Conservation (phyloP, 495 filamentous ascomycete genomes). For the Penicillium mononematosum region DNA sequence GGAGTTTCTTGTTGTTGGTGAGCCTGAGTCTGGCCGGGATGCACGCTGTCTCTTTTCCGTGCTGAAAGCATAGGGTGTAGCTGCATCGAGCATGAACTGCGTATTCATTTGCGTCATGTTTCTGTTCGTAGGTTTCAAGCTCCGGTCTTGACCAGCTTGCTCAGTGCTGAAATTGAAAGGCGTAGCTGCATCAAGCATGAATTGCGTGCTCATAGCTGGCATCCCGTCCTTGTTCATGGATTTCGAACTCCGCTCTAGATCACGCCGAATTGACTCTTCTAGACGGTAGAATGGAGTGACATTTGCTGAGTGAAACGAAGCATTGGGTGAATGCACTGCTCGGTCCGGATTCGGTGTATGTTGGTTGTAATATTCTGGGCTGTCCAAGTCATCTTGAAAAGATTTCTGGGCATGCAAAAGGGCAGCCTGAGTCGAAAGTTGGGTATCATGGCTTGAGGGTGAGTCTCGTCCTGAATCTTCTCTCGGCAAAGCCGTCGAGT, state of each 20-base stretch:
- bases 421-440: slow-evolving; percentile 52
- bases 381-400: slow-evolving; percentile 48
- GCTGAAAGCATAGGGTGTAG: slow-evolving; percentile 48
- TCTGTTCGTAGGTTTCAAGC: slow-evolving; percentile 13
- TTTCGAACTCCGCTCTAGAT: slow-evolving; percentile 2
- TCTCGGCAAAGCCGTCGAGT: slow-evolving; percentile 37
- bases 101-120: slow-evolving; percentile 41
- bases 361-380: slow-evolving; percentile 22
- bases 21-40: slow-evolving; percentile 15
- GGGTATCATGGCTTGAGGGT: slow-evolving; percentile 32
- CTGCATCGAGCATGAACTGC: slow-evolving; percentile 51
- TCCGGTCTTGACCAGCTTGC: slow-evolving; percentile 1
- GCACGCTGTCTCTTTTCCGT: slow-evolving; percentile 38
- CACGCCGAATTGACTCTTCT: slow-evolving; percentile 13
- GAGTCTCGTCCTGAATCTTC: slow-evolving; percentile 18
- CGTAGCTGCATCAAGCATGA: slow-evolving; percentile 49
- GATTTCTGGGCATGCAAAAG: slow-evolving; percentile 47
- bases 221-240: slow-evolving; percentile 15
- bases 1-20: slow-evolving; percentile 7
- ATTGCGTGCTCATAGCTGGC: slow-evolving; percentile 49
- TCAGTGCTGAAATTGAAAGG: slow-evolving; percentile 48
- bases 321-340: slow-evolving; percentile 11
- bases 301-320: slow-evolving; percentile 24
- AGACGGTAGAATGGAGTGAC: slow-evolving; percentile 40
- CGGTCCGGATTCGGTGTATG: slow-evolving; percentile 20